phyloP scores from a whole-genome alignment of 2,329 filamentous ascomycete genomes.

The Penicillium sp. region DNA sequence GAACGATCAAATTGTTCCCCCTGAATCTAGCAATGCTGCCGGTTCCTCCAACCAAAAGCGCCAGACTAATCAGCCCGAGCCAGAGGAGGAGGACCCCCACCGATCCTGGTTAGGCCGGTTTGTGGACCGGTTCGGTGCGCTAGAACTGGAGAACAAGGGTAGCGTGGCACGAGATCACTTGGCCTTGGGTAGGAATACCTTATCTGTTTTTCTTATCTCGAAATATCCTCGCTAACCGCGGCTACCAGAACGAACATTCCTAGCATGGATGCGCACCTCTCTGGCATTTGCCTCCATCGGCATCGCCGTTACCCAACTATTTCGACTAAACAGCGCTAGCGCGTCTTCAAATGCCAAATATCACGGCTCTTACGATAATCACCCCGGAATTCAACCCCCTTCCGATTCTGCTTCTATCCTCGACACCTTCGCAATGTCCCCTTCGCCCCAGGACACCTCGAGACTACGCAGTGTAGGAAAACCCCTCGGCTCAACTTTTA shows the following conservation, averaged over 20 bases:
- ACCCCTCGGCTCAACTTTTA: slow-evolving; percentile 64
- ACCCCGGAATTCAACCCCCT: slow-evolving; percentile 15
- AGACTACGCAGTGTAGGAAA: slow-evolving; percentile 56
- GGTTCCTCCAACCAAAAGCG: not conserved
- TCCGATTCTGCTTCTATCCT: slow-evolving; percentile 19
- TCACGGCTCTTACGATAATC: not conserved
- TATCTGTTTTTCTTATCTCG: not conserved
- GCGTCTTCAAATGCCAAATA: slow-evolving; percentile 3
- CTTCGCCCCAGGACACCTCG: slow-evolving; percentile 9
- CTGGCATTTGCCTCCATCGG: slow-evolving; percentile 66
- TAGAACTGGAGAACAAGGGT: slow-evolving; percentile 67
- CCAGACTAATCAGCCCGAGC: slow-evolving; percentile 9
- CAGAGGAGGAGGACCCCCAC: not conserved
- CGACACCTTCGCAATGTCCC: slow-evolving; percentile 17
- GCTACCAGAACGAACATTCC: slow-evolving; percentile 62
- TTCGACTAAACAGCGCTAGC: slow-evolving; percentile 61
- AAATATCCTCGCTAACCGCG: slow-evolving; percentile 5
- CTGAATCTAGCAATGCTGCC: not conserved
- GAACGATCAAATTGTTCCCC: not conserved
- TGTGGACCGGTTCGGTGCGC: slow-evolving; percentile 60
- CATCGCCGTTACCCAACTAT: slow-evolving; percentile 66
- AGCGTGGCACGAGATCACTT: slow-evolving; percentile 66
- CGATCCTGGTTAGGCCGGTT: slow-evolving; percentile 49
- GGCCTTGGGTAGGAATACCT: slow-evolving; percentile 53
- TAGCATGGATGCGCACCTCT: slow-evolving; percentile 67